Evolutionary conservation across 2,329 filamentous ascomycete genomes (phyloP).

Genomic region (Calonectria naviculata): DNA sequence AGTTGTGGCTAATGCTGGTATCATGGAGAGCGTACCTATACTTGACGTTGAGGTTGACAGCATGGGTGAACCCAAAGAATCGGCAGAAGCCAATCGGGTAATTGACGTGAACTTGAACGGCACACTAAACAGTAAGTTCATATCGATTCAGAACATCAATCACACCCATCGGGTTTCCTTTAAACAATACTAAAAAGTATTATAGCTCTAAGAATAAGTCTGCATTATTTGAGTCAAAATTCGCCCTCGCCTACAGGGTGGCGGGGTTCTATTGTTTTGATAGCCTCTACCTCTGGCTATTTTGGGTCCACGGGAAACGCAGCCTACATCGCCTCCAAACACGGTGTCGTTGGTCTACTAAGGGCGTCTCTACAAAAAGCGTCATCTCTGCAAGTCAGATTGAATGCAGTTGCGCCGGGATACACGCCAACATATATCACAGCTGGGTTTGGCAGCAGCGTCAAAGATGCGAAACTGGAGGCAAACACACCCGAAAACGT

Average conservation of each 20-base stretch:
- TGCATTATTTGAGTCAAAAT: neutral
- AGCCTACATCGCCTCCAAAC: constrained; percentile 26
- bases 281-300: constrained; percentile 25
- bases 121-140: neutral
- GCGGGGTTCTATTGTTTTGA: constrained; percentile 16
- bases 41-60: neutral
- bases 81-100: neutral
- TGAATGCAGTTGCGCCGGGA: neutral
- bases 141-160: neutral
- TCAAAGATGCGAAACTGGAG: neutral
- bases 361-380: neutral
- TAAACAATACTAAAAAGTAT: neutral
- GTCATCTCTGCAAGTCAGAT: neutral
- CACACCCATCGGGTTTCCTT: neutral
- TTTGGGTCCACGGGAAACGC: constrained; percentile 21
- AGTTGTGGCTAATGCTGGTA: neutral
- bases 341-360: constrained; percentile 20
- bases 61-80: neutral
- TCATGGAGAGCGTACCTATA: neutral
- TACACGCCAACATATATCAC: neutral
- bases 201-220: neutral
- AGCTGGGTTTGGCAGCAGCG: neutral
- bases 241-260: neutral
- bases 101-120: constrained; percentile 6
- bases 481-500: neutral